Percentiles rank a stretch among this genome's conserved stretches.
These are phyloP conservation scores for Aaosphaeria arxii DNA, from an alignment of 2,329 filamentous ascomycete genomes.

Conservation along the genomic window DNA sequence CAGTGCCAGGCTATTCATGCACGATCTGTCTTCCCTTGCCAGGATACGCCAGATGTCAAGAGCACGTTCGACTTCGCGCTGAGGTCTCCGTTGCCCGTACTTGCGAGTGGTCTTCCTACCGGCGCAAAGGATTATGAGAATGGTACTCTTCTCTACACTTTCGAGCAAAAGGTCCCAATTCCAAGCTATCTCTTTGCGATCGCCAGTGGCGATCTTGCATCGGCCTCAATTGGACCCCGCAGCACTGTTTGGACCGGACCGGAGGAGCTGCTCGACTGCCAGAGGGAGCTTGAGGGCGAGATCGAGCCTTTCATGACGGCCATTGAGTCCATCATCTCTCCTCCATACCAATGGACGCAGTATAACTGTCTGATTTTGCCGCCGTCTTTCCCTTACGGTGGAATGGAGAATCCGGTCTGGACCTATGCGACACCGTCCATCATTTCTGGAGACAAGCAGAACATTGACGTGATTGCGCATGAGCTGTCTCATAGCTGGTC, in stretches of 20 bases:
- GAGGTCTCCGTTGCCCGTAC: constrained; percentile 80
- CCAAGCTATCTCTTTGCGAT: constrained; percentile 94
- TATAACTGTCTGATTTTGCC: constrained; percentile 93
- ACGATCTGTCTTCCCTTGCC: constrained; percentile 90
- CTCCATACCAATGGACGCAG: constrained; percentile 81
- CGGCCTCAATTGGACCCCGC: constrained; percentile 80
- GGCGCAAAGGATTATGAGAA: constrained; percentile 54
- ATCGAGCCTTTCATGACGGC: constrained; percentile 90
- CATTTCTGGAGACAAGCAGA: constrained; percentile 78
- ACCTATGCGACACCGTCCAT: constrained; percentile 95
- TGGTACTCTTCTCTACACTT: constrained; percentile 68
- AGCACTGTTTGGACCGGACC: constrained; percentile 85
- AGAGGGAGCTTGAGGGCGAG: constrained; percentile 88
- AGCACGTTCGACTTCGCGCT: constrained; percentile 91
- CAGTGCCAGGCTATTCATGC: constrained; percentile 97
- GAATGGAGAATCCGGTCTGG: constrained; percentile 90
- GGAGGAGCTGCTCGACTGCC: constrained; percentile 76
- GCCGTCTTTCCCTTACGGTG: constrained; percentile 61
- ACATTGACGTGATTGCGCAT: constrained; percentile 94
- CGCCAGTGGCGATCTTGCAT: constrained; percentile 77
- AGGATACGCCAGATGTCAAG: constrained; percentile 97
- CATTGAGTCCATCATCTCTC: constrained; percentile 76
- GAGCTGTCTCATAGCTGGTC: constrained; percentile 78
- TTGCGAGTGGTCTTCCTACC: constrained; percentile 76
- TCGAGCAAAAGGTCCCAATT: constrained; percentile 88